phyloP scores from a whole-genome alignment of 495 filamentous ascomycete genomes.

The Tuber aestivum region DNA sequence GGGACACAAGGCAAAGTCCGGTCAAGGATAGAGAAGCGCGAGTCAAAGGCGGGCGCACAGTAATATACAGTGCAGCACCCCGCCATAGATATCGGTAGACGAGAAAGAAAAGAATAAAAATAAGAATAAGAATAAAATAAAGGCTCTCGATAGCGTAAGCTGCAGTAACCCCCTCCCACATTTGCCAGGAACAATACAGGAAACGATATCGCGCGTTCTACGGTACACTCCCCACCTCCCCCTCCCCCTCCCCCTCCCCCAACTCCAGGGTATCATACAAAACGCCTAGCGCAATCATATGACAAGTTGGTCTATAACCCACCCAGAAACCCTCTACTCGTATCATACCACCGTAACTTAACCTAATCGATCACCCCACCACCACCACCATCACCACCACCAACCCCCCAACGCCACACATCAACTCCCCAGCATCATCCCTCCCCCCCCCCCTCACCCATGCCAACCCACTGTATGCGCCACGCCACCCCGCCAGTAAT shows the following conservation, averaged over 20 bases:
- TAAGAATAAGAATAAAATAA: not conserved
- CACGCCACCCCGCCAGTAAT: not conserved
- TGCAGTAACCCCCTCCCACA: too few species aligned
- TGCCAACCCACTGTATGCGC: not conserved
- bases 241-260: not conserved
- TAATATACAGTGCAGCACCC: too few species aligned
- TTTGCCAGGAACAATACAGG: too few species aligned
- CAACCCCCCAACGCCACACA: not conserved
- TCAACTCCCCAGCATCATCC: not conserved
- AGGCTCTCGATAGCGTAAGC: not conserved
- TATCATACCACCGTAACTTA: too few species aligned
- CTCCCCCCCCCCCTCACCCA: too few species aligned
- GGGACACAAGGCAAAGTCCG: not conserved
- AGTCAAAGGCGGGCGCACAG: not conserved
- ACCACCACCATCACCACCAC: not conserved
- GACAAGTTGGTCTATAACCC: not conserved
- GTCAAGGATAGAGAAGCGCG: not conserved
- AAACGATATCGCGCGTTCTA: too few species aligned
- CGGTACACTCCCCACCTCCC: too few species aligned
- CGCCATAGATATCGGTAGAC: not conserved
- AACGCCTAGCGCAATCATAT: not conserved
- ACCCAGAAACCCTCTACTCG: not conserved
- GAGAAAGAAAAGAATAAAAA: not conserved
- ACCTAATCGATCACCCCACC: too few species aligned
- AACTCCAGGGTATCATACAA: not conserved